These are phyloP conservation scores for Phlebopus sp. DNA, from an alignment of 1,284 basidiomycete species.

Conservation along the genomic window DNA sequence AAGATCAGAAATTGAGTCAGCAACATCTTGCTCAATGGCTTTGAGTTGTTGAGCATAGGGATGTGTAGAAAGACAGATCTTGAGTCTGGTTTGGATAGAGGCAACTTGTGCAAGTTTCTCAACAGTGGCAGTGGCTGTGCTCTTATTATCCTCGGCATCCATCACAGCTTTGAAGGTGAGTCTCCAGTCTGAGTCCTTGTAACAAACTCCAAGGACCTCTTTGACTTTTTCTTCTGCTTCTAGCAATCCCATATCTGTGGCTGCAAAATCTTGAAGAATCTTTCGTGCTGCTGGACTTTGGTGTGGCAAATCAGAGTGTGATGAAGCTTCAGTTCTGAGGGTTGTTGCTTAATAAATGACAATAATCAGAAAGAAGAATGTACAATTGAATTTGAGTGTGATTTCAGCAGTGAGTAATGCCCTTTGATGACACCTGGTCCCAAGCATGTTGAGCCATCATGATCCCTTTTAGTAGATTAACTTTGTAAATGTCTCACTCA, in stretches of 20 bases:
- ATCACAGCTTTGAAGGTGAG: slow-evolving; percentile 10
- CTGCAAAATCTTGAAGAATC: slow-evolving; percentile 20
- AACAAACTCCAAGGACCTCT: slow-evolving; percentile 9
- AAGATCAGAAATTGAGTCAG: no score
- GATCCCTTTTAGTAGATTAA: slow-evolving; percentile 31
- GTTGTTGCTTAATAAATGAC: no score
- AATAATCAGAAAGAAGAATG: neutral
- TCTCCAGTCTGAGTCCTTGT: slow-evolving; percentile 5
- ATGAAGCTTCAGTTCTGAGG: neutral
- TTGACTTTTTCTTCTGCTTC: slow-evolving; percentile 17
- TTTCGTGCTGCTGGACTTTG: slow-evolving; percentile 10
- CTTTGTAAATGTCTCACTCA: slow-evolving; percentile 28
- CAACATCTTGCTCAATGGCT: no score
- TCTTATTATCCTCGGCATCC: neutral
- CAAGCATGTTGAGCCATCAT: slow-evolving; percentile 22
- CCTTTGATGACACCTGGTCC: slow-evolving; percentile 15
- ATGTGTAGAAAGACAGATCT: no score
- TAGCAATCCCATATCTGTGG: slow-evolving; percentile 18
- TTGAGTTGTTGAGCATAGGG: no score
- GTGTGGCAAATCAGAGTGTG: neutral
- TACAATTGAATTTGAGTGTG: slow-evolving; percentile 16
- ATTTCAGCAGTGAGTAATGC: slow-evolving; percentile 30
- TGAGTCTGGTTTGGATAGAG: no score
- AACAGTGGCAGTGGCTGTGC: no score
- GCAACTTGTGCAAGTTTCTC: no score